A percentile compares a stretch with the other conserved stretches of the same genome.
phyloP scores from a whole-genome alignment of 257 asterid species.

The Mitragyna speciosa region DNA sequence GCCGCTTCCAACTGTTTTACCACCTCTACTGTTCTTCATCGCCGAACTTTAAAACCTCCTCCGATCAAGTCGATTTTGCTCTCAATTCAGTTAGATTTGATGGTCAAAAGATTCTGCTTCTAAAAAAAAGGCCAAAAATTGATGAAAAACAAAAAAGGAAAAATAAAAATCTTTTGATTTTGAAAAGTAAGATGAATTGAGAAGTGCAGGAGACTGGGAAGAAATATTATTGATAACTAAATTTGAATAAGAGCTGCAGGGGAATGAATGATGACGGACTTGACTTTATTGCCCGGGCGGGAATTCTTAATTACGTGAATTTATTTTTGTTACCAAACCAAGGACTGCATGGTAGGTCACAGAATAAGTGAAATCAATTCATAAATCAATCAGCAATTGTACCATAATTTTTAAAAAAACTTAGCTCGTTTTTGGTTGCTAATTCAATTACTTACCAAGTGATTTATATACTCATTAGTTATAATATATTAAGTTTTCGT shows the following conservation, averaged over 20 bases:
- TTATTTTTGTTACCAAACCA: not conserved
- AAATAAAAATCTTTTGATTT: not conserved
- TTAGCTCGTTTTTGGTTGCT: no score
- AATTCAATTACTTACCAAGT: no score
- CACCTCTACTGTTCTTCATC: conserved; percentile 52
- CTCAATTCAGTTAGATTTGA: not conserved
- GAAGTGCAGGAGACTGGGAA: not conserved
- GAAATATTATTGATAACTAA: not conserved
- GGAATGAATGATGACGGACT: not conserved
- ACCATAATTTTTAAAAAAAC: no score
- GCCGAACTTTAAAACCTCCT: not conserved
- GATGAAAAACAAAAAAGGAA: not conserved
- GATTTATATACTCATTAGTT: no score
- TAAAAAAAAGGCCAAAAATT: not conserved
- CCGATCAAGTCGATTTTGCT: conserved; percentile 1
- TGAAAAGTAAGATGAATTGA: not conserved
- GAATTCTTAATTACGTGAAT: conserved; percentile 9
- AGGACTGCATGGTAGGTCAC: no score
- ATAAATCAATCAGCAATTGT: no score
- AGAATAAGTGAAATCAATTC: no score
- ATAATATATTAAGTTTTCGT: no score
- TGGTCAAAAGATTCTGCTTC: no score
- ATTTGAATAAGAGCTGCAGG: not conserved
- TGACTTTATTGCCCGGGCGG: conserved; percentile 23
- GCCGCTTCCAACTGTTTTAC: conserved; percentile 38